Percentiles rank a stretch among this genome's conserved stretches.
Conservation (phyloP, 768 basidiomycete genomes). For the Cystoderma amianthinum region DNA sequence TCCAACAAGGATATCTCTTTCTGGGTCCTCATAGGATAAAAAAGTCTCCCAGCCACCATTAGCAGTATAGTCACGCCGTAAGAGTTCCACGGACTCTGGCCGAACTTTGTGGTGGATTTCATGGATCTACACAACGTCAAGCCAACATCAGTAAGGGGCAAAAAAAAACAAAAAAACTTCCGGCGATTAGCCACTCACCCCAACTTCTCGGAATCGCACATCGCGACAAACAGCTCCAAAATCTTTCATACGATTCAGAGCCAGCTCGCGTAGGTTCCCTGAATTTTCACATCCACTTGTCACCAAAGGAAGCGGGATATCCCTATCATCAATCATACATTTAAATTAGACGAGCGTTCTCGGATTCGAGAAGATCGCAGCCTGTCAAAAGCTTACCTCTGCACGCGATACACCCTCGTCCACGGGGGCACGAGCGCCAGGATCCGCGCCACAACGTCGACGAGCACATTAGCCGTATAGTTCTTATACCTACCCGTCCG, state of each 20-base stretch:
- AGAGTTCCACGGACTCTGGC: conserved; percentile 90
- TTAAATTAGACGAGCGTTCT: background rate
- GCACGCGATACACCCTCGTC: conserved; percentile 97
- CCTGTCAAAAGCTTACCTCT: conserved; percentile 59
- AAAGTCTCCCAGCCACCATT: conserved; percentile 99
- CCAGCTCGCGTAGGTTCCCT: conserved; percentile 93
- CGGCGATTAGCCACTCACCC: conserved; percentile 49
- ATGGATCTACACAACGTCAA: conserved; percentile 69
- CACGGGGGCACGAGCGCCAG: conserved; percentile 96
- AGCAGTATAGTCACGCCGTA: conserved; percentile 91
- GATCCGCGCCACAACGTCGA: conserved; percentile 95
- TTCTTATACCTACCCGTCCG: conserved; percentile 97
- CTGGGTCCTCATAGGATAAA: conserved; percentile 97
- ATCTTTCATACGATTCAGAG: conserved; percentile 97
- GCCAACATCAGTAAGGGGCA: conserved; percentile 6
- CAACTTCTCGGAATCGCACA: conserved; percentile 96
- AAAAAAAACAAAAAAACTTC: background rate
- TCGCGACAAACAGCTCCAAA: conserved; percentile 97
- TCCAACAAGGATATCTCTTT: conserved; percentile 92
- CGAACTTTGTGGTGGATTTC: conserved; percentile 98
- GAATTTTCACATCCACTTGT: conserved; percentile 97
- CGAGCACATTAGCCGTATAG: conserved; percentile 97
- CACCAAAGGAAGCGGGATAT: conserved; percentile 95
- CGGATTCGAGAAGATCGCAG: too few relatives aligned
- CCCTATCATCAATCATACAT: conserved; percentile 37